Base-by-base conservation (phyloP, 345 rosid species). In the Acer campestre region DNA sequence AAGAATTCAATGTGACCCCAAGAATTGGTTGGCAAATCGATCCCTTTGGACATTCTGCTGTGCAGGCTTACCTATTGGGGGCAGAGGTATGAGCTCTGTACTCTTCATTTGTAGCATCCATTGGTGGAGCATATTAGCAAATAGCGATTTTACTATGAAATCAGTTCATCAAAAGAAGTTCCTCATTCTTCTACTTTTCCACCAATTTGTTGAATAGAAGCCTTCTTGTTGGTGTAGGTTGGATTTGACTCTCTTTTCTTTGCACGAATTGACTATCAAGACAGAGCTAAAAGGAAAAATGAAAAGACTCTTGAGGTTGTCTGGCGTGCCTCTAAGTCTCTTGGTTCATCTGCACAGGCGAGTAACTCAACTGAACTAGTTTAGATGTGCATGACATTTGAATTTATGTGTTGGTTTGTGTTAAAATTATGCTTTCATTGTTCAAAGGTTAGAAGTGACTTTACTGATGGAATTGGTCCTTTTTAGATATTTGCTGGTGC, bases 21-120 rank as follows among this genome's bases (percentile, higher is more conserved):
- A 87, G 90, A 74, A 83, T 87, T 64, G 90, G 90, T 65, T 87
- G 90, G 90, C 90, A 87, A 70, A 85, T 87, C 2, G 90, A 87
- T 82, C 86, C 90, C 20, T 87, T 87, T 65, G 90, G 90, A 51
- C 90, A 87, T 78, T 87, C 90, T 76, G 90, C 90, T 12, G 87
- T 82, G 66, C 90, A 87, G 70, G 87, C 87, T 58, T 87, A 83
- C 73, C 75, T 87, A 64, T 71, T 87, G 78, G 80, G 88, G 14
- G 91, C 88, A 44, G 89, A 88, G 85, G 91, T 88, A 80, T 2
- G 18, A 17, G 49, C 18, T 70, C 64, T 12, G 31, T 12, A 56
- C 27, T 53, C 64, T 59, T 67, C 20, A 20, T 51, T 76, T 10
- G 20, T 38, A 42, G 65, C 25, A 22, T 61, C 46, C 7, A 8